Conservation (phyloP, 805 yeast genomes). For the Maudiozyma bulderi region DNA sequence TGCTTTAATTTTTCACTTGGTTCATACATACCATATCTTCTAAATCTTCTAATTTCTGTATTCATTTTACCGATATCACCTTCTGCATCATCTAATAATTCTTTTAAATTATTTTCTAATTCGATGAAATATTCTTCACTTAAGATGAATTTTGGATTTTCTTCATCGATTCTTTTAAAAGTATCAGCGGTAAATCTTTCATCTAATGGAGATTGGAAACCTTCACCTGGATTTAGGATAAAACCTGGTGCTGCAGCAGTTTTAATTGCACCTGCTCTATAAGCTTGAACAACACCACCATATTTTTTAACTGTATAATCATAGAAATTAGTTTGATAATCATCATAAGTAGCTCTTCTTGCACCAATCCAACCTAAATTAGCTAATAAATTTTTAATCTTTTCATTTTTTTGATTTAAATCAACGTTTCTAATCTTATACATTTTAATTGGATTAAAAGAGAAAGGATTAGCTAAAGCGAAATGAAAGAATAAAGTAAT, state of each 20-base stretch:
- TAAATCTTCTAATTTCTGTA: conserved; percentile 46
- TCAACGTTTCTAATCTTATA: conserved; percentile 27
- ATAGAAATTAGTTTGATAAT: conserved; percentile 62
- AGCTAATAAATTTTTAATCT: conserved; percentile 37
- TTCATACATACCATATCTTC: conserved; percentile 55
- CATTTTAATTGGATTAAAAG: conserved; percentile 34
- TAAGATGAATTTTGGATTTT: conserved; percentile 39
- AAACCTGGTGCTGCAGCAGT: conserved; percentile 51
- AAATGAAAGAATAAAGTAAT: conserved; percentile 50
- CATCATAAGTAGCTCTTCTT: conserved; percentile 58
- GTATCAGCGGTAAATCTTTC: conserved; percentile 30
- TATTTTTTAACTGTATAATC: conserved; percentile 49
- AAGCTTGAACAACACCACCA: conserved; percentile 74
- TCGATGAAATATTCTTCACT: conserved; percentile 46
- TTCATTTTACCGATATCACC: conserved; percentile 31
- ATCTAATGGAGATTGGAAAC: conserved; percentile 53
- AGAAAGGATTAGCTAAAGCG: conserved; percentile 73
- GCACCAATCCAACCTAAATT: conserved; percentile 93
- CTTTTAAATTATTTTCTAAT: conserved; percentile 41
- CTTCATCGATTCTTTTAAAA: conserved; percentile 32
- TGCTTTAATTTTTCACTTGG: conserved; percentile 31
- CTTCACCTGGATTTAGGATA: conserved; percentile 68
- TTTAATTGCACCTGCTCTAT: conserved; percentile 58
- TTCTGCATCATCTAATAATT: conserved; percentile 26
- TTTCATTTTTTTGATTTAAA: conserved; percentile 20